A percentile compares a stretch with the other conserved stretches of the same genome.
Evolutionary conservation across 768 basidiomycete species (phyloP).

Genomic region (Fomitopsis pulvina): DNA sequence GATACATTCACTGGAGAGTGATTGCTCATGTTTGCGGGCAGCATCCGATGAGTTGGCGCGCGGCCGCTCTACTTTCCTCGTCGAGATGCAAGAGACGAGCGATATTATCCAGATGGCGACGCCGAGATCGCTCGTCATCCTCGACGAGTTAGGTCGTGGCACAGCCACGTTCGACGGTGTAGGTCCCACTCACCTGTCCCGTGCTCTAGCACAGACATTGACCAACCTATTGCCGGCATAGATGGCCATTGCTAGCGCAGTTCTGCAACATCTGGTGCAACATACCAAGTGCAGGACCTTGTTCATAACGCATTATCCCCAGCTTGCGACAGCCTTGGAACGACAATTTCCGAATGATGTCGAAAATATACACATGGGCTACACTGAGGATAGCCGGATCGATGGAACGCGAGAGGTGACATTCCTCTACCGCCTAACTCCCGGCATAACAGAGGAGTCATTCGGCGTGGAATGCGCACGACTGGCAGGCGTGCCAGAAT

Average conservation of each 20-base stretch:
- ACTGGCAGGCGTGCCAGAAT: conserved; percentile 75
- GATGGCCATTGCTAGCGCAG: conserved; percentile 86
- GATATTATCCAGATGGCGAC: conserved; percentile 81
- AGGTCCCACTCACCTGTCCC: conserved; percentile 6
- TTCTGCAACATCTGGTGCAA: conserved; percentile 63
- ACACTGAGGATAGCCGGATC: conserved; percentile 57
- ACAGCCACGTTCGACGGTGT: conserved; percentile 89
- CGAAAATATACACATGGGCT: conserved; percentile 85
- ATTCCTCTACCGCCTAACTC: conserved; percentile 75
- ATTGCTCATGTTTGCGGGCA: conserved; percentile 18
- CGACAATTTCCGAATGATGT: conserved; percentile 52
- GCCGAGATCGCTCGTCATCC: conserved; percentile 71
- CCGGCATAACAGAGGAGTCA: conserved; percentile 73
- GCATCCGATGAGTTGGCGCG: conserved; percentile 85
- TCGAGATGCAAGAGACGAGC: conserved; percentile 91
- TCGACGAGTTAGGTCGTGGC: conserved; percentile 87
- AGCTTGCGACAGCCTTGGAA: conserved; percentile 65
- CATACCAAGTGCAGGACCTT: conserved; percentile 62
- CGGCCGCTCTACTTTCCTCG: conserved; percentile 94
- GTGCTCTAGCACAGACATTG: background rate
- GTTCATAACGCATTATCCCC: conserved; percentile 94
- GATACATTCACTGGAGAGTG: background rate
- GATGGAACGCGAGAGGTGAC: conserved; percentile 76
- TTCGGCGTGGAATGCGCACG: conserved; percentile 93
- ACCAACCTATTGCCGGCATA: conserved; percentile 22